Conservation (phyloP, 2,329 filamentous ascomycete species). For the Penicillium sp. region DNA sequence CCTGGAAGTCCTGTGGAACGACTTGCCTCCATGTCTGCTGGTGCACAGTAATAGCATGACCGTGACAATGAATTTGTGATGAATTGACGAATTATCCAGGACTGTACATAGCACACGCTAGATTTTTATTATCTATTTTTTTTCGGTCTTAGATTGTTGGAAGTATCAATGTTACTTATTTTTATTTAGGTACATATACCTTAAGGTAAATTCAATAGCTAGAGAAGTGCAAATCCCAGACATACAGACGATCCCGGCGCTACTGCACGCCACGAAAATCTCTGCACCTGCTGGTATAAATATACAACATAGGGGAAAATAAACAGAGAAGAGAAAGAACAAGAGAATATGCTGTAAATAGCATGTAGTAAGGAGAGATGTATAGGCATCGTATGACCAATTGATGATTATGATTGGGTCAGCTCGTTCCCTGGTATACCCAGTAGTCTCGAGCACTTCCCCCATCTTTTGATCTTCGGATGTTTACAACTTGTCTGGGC, state of each 20-base stretch:
- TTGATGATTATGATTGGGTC: constrained; percentile 15
- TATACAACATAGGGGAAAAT: no score
- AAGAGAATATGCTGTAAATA: no score
- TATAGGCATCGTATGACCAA: constrained; percentile 13
- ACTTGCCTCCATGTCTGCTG: constrained; percentile 71
- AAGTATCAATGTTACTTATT: no score
- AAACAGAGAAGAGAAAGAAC: no score
- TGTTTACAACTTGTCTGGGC: neutral
- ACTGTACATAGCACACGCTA: constrained; percentile 1
- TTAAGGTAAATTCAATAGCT: no score
- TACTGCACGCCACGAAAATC: constrained; percentile 12
- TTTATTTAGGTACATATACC: no score
- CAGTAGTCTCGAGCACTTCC: constrained; percentile 17
- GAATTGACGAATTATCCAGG: constrained; percentile 10
- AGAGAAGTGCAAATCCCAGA: neutral
- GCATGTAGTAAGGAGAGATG: no score
- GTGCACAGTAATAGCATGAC: constrained; percentile 89
- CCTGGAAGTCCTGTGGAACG: constrained; percentile 74
- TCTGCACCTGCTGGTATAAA: neutral
- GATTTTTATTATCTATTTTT: neutral
- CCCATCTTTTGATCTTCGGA: neutral
- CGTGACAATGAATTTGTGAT: constrained; percentile 57
- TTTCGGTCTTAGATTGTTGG: neutral
- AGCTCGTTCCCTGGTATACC: constrained; percentile 18
- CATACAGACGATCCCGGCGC: constrained; percentile 12